Base-by-base conservation (phyloP, 345 rosid genomes). In the Cardamine occulta region DNA sequence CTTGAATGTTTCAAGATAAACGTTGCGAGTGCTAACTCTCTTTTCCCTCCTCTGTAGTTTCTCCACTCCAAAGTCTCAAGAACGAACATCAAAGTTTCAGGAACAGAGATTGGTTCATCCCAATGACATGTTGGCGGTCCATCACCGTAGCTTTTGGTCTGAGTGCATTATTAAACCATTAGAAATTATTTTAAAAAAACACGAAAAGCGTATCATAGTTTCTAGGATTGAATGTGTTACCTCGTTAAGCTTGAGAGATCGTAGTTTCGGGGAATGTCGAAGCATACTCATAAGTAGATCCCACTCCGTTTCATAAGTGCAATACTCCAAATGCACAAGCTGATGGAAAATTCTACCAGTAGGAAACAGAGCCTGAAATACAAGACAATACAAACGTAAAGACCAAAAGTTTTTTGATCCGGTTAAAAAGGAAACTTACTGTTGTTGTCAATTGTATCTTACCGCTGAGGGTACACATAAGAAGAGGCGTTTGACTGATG, bases 291-390 rank as follows among this genome's bases (percentile, higher is more conserved):
- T 59, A 47, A 70, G 74, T 70, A 45, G 28, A 69, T 69, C 54
- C 73, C 54, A 69, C 29, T 42, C 13, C 9, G 39, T 39, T 3
- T n/a, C 39, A 40, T 13, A 68, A 11, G 63, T 54, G 63, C 73
- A 68, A 68, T 39, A 68, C 57, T 70, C 74, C 65, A 57, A 58
- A 6, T 57, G 39, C 11, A 70, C 35, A 13, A 70, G 74, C 24
- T 70, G 57, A 34, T 70, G 56, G 21, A 70, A 70, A 19, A 58
- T 18, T 2, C 6, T 14, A 58, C 74, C 66, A 29, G 47, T 58
- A 44, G 74, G 74, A 58, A 28, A 57, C 26, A 9, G 47, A 37
- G 44, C 10, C 56, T 51, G 29, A 26, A 51, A 51, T 21, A 21
- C 28, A 51, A 49, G 13, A 19, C 14, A 51, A 21, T 2, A 51